Conservation (phyloP, 768 basidiomycete genomes). For the Grammothele lineata region DNA sequence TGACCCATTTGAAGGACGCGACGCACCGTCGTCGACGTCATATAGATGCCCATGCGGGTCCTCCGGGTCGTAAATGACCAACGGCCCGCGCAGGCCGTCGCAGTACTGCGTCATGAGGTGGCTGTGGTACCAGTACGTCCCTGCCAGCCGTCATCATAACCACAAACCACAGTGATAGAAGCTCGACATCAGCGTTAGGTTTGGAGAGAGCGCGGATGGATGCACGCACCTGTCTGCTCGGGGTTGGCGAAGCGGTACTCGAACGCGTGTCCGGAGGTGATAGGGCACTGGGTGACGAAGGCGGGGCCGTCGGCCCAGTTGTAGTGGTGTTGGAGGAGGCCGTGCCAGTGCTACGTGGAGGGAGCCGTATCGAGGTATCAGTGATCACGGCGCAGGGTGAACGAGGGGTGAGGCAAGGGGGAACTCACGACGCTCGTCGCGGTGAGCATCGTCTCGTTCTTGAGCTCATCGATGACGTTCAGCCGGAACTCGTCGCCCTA, state of each 20-base stretch:
- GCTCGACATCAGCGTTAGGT: background rate
- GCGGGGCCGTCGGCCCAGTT: constrained; percentile 43
- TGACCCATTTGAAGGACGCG: background rate
- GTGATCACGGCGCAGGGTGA: too few species aligned
- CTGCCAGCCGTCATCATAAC: too few species aligned
- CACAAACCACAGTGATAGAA: too few species aligned
- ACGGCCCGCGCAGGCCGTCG: constrained; percentile 38
- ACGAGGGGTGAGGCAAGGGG: too few species aligned
- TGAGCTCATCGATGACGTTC: constrained; percentile 32
- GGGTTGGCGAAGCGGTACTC: constrained; percentile 32
- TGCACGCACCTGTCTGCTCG: constrained; percentile 22
- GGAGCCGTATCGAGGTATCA: too few species aligned
- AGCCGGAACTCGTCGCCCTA: constrained; percentile 32
- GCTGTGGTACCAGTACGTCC: constrained; percentile 40
- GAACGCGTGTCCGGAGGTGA: constrained; percentile 33
- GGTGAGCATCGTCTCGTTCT: constrained; percentile 30
- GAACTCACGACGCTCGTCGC: constrained; percentile 32
- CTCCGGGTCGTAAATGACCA: constrained; percentile 29
- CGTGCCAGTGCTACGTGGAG: constrained; percentile 42
- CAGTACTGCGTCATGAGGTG: constrained; percentile 38
- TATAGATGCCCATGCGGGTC: constrained; percentile 27
- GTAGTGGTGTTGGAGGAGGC: constrained; percentile 38
- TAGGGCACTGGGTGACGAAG: constrained; percentile 40
- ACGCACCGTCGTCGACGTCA: constrained; percentile 28
- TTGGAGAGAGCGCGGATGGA: background rate